A percentile compares a stretch with the other conserved stretches of the same genome.
phyloP scores from a whole-genome alignment of 192 early-diverging fungal species.

The Coemansia biformis region DNA sequence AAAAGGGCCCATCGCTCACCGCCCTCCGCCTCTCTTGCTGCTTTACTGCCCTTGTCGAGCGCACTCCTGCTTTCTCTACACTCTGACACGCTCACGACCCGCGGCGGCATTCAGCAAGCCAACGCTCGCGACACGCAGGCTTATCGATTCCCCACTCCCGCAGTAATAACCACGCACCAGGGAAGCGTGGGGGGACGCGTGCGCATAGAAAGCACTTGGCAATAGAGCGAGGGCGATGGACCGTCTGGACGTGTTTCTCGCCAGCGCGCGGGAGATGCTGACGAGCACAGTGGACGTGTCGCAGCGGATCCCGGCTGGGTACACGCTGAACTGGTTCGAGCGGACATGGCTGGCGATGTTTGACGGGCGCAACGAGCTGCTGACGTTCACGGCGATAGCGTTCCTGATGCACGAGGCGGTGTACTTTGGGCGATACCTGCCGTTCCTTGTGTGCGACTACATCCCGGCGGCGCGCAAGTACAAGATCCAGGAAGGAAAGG shows the following conservation, averaged over 20 bases:
- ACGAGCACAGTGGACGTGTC: conserved; percentile 30
- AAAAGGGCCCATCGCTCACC: too few species aligned
- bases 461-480: conserved; percentile 83
- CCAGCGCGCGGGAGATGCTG: conserved; percentile 28
- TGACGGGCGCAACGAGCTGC: conserved; percentile 62
- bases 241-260: conserved; percentile 13
- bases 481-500: conserved; percentile 77
- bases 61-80: too few species aligned
- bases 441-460: conserved; percentile 77
- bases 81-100: too few species aligned
- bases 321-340: conserved; percentile 50
- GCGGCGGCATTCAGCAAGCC: too few species aligned
- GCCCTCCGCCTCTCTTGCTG: too few species aligned
- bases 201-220: too few species aligned
- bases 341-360: conserved; percentile 60
- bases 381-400: conserved; percentile 67
- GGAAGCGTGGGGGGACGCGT: too few species aligned
- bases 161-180: too few species aligned
- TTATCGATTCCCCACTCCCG: too few species aligned
- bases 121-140: too few species aligned
- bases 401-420: conserved; percentile 88
- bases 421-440: conserved; percentile 89
- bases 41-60: too few species aligned
- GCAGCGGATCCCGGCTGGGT: conserved; percentile 29
- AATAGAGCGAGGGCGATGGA: conserved; percentile 15